Base-by-base conservation (phyloP, 495 filamentous ascomycete species). In the Aspergillus egyptiacus region DNA sequence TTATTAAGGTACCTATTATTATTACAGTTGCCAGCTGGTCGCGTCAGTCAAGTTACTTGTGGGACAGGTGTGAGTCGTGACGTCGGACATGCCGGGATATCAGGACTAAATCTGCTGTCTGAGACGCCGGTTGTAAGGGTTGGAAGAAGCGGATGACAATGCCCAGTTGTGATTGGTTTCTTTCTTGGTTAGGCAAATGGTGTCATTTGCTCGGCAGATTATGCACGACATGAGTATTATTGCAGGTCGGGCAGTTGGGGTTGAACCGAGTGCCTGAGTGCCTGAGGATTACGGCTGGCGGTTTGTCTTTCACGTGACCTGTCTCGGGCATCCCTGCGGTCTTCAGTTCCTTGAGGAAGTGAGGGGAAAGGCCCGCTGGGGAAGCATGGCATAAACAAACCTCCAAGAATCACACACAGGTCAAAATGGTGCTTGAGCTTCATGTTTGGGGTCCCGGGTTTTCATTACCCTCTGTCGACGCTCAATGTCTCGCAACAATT, bases 391-490 rank as follows among this genome's bases (percentile, higher is more conserved):
- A 24, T 23, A 45, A 46, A 8, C 31, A 34, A 46, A 19, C 22
- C n/a, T 25, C 36, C 19, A 35, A n/a, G 31, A 32, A 34, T 19
- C 27, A 23, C 8, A 20, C 22, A 7, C 22, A 19, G 11, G 36
- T 22, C 33, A 61, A 35, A 43, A 83, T 82, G 78, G 68, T 81
- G 51, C 71, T 95, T 11, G 81, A 91, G 75, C 79, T 97, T 31
- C 86, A 95, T 64, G 78, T 96, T 53, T 96, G 88, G 87, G 91
- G 93, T 32, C 87, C 89, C 25, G 90, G 85, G 28, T 94, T 94
- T 65, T 75, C 74, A 22, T 78, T 96, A 31, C 86, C 91, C 8
- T 96, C 91, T 42, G 84, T 96, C 50, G 91, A 96, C 49, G 75
- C 93, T 41, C 86, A 94, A 76, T 96, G 86, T 54, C 77, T 91